Percentiles rank a stretch among this genome's conserved stretches.
Conservation (phyloP, 2,329 filamentous ascomycete genomes). For the Sporothrix variecibatus region DNA sequence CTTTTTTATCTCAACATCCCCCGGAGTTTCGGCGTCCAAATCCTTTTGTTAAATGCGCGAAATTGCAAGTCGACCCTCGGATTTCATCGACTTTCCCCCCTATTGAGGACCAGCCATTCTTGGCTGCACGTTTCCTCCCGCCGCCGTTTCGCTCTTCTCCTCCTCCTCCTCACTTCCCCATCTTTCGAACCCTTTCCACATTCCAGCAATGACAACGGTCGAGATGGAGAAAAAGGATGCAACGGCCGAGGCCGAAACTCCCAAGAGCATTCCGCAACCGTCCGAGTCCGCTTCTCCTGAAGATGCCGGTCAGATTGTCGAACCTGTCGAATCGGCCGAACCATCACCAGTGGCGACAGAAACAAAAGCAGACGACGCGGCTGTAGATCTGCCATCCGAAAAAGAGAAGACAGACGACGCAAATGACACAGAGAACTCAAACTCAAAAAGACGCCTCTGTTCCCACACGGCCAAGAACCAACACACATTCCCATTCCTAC, state of each 20-base stretch:
- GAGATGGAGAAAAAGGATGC: conserved; percentile 14
- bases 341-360: neutral
- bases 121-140: conserved; percentile 10
- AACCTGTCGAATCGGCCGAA: neutral
- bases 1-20: neutral
- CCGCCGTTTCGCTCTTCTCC: neutral
- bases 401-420: neutral
- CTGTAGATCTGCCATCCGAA: neutral
- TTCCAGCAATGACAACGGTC: conserved; percentile 14
- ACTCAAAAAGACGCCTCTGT: neutral
- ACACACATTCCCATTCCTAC: conserved; percentile 10
- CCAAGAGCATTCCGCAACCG: neutral
- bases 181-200: neutral
- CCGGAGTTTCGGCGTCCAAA: neutral
- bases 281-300: neutral
- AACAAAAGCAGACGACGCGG: neutral
- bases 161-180: neutral
- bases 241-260: neutral
- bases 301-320: neutral
- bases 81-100: neutral
- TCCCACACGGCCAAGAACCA: neutral
- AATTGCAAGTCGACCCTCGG: neutral
- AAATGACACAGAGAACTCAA: neutral
- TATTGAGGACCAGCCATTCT: conserved; percentile 13
- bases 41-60: neutral